These are phyloP conservation scores for Vicia sativa DNA, from an alignment of 306 rosid genomes.

Conservation along the genomic window DNA sequence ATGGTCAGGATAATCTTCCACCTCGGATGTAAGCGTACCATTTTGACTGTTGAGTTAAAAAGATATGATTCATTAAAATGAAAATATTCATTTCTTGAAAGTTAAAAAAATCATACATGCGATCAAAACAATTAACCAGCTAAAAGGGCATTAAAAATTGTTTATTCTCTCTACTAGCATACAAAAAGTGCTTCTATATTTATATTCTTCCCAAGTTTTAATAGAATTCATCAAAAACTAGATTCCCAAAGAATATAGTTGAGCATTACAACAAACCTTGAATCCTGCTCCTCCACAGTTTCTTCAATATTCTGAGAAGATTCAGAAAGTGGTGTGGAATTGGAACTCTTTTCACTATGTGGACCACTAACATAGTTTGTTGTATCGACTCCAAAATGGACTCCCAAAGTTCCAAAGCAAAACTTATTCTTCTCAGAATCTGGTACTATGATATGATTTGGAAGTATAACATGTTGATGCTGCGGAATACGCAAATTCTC, in stretches of 20 bases:
- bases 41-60: conserved; percentile 59
- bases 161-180: conserved; percentile 26
- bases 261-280: conserved; percentile 68
- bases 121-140: too few relatives aligned
- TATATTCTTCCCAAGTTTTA: conserved; percentile 27
- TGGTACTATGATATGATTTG: conserved; percentile 88
- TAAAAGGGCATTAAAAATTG: not conserved
- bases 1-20: conserved; percentile 67
- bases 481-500: conserved; percentile 70
- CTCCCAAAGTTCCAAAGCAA: conserved; percentile 94
- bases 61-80: not conserved
- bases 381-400: conserved; percentile 61
- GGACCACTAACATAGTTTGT: conserved; percentile 50
- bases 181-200: not conserved
- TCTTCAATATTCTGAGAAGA: conserved; percentile 74
- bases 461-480: conserved; percentile 88
- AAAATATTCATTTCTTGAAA: too few relatives aligned
- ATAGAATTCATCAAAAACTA: conserved; percentile 3
- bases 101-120: too few relatives aligned
- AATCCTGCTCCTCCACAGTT: conserved; percentile 58
- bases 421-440: conserved; percentile 90
- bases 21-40: conserved; percentile 55
- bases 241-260: conserved; percentile 22
- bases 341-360: conserved; percentile 71
- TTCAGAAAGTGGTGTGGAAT: conserved; percentile 72